Percentiles rank a stretch among this genome's conserved stretches.
These are phyloP conservation scores for Pascua guehoae DNA, from an alignment of 1,284 basidiomycete genomes.

Conservation along the genomic window DNA sequence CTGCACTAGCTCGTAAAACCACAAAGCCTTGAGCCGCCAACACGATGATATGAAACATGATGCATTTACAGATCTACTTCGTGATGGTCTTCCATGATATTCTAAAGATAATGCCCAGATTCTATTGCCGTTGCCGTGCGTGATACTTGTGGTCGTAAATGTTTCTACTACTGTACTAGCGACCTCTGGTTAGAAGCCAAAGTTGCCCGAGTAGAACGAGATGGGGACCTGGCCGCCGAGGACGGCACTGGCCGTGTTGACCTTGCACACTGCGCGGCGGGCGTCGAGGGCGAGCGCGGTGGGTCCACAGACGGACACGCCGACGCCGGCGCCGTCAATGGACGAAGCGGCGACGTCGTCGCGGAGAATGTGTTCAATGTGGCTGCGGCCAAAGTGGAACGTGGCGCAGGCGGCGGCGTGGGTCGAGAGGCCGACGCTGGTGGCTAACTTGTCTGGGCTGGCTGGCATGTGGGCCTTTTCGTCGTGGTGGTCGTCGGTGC, in stretches of 20 bases:
- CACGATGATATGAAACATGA: no score
- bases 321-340: slow-evolving; percentile 4
- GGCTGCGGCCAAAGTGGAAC: slow-evolving; percentile 17
- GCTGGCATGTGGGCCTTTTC: not conserved
- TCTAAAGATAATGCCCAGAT: no score
- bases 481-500: not conserved
- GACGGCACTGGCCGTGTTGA: slow-evolving; percentile 19
- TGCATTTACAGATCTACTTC: no score
- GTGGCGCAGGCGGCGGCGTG: not conserved
- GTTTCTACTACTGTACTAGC: no score
- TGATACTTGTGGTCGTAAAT: no score
- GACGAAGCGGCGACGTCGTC: slow-evolving; percentile 6
- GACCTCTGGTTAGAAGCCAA: slow-evolving; percentile 24
- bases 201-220: slow-evolving; percentile 27
- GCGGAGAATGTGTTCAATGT: slow-evolving; percentile 11
- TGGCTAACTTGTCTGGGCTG: no score
- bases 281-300: slow-evolving; percentile 18
- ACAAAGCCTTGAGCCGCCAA: no score
- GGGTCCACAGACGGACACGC: slow-evolving; percentile 27
- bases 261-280: slow-evolving; percentile 18
- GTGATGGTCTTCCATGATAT: no score
- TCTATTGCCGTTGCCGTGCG: no score
- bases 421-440: not conserved
- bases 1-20: no score
- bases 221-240: slow-evolving; percentile 25